A percentile compares a stretch with the other conserved stretches of the same genome.
phyloP scores from a whole-genome alignment of 2,329 filamentous ascomycete species.

The Trichophyton simii region DNA sequence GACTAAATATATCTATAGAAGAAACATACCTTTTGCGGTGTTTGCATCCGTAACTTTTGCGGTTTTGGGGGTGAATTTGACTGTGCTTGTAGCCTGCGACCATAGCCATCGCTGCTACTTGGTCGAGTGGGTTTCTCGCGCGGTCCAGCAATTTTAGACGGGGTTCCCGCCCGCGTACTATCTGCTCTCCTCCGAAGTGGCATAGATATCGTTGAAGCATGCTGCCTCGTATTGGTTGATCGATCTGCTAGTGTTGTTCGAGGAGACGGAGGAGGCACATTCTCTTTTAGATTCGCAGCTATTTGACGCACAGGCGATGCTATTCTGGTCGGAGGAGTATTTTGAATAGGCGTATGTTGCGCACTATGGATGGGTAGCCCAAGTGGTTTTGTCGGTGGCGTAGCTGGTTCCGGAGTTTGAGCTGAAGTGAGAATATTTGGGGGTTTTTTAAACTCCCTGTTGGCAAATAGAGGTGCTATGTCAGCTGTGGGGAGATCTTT shows the following conservation, averaged over 20 bases:
- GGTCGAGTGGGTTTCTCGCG: neutral
- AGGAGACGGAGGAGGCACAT: constrained; percentile 26
- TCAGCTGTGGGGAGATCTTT: constrained; percentile 53
- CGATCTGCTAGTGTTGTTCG: constrained; percentile 23
- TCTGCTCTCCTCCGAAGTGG: constrained; percentile 34
- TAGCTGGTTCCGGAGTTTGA: constrained; percentile 7
- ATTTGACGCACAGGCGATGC: constrained; percentile 16
- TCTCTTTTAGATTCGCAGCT: constrained; percentile 25
- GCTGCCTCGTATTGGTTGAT: constrained; percentile 21
- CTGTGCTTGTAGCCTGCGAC: constrained; percentile 26
- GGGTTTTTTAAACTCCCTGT: constrained; percentile 27
- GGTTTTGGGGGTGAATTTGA: constrained; percentile 58
- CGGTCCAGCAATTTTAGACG: neutral
- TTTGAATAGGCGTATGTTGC: neutral
- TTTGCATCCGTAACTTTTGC: constrained; percentile 57
- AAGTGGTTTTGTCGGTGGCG: constrained; percentile 5
- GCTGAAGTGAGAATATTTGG: constrained; percentile 24
- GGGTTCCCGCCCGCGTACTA: constrained; percentile 14
- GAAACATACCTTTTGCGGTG: constrained; percentile 42
- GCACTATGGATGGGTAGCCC: neutral
- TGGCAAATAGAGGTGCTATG: constrained; percentile 27
- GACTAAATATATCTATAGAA: neutral
- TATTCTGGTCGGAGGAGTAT: constrained; percentile 19
- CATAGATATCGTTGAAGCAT: constrained; percentile 21
- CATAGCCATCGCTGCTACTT: neutral